Percentiles rank a stretch among this genome's conserved stretches.
These are phyloP conservation scores for Coemansia sp. DNA, from an alignment of 192 early-diverging fungal species.

Conservation along the genomic window DNA sequence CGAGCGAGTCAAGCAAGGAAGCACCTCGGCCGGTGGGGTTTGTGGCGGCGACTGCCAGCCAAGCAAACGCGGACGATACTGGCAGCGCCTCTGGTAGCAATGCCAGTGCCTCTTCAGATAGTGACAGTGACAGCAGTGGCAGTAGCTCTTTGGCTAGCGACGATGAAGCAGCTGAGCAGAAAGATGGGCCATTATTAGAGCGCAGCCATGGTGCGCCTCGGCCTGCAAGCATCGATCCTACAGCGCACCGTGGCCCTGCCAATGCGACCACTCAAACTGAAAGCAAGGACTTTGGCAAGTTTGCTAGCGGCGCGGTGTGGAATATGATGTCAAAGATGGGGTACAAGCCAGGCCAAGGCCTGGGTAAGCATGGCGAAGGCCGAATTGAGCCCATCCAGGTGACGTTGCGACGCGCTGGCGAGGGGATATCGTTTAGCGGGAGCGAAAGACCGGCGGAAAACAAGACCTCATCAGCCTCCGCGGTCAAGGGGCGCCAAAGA, in stretches of 20 bases:
- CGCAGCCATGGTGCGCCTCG: not conserved
- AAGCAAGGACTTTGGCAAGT: slow-evolving; percentile 77
- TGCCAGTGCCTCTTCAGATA: not conserved
- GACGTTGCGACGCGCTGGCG: slow-evolving; percentile 71
- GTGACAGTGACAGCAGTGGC: slow-evolving; percentile 12
- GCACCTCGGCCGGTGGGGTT: slow-evolving; percentile 19
- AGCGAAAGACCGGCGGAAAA: slow-evolving; percentile 60
- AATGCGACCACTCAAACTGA: not conserved
- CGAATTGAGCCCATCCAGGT: slow-evolving; percentile 91
- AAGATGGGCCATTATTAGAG: not conserved
- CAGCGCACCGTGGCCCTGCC: not conserved
- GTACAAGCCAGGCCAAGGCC: slow-evolving; percentile 81
- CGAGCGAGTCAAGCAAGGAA: not conserved
- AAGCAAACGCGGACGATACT: not conserved
- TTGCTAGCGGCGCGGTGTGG: slow-evolving; percentile 70
- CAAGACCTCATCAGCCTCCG: not conserved
- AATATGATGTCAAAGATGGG: slow-evolving; percentile 90
- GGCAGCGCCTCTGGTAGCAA: not conserved
- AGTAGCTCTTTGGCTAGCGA: slow-evolving; percentile 4
- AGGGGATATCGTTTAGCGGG: slow-evolving; percentile 79
- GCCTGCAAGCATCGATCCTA: not conserved
- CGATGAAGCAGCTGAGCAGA: not conserved
- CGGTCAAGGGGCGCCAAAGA: not conserved
- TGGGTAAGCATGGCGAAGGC: slow-evolving; percentile 83
- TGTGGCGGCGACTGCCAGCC: slow-evolving; percentile 4